Evolutionary conservation across 495 filamentous ascomycete genomes (phyloP), one percentile per base, ranked within the genome.

Genomic region (Niebla homalea): DNA sequence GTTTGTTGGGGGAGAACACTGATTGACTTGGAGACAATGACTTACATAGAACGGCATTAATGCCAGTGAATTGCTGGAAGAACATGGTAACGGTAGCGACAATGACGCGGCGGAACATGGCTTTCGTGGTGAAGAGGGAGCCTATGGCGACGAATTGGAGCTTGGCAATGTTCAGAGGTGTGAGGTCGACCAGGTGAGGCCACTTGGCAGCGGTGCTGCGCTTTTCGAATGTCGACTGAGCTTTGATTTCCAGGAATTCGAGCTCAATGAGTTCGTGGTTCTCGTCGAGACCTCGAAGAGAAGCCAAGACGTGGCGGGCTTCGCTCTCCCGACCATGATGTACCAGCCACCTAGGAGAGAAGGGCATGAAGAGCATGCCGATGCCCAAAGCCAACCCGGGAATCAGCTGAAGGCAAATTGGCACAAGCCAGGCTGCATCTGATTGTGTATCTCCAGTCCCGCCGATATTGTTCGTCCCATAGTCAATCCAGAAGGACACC

Each of bases 221-320:
- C 65, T 89, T 86, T 66, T 92, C 87, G 48, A 89, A 85, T 47
- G 81, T 72, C 4, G 80, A 80, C 50, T 87, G 84, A 0, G 85
- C 83, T 61, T 83, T 81, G 64, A 94, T 89, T 60, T 92, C 87
- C 25, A 86, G 71, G 62, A 82, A 89, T 57, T 90, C 87, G 22
- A 85, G 73, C 58, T 83, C 72, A 41, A 92, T 75, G 0, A 80
- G 68, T 47, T 84, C 78, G 56, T 82, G 74, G 53, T 84, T 75
- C 16, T 65, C 50, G 2, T 71, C 50, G 2, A 83, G 69, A 11
- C 71, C 72, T 12, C 87, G 81, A 6, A 94, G 76, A 42, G 50
- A 71, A 1, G 84, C 76, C 11, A 92, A 72, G 0, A 85, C 77
- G 83, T 44, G 35, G 18, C 51, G 46, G 2, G 73, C 73, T 52